These are phyloP conservation scores for Hymenotorrendiella dingleyae DNA, from an alignment of 2,329 filamentous ascomycete genomes.

Conservation along the genomic window DNA sequence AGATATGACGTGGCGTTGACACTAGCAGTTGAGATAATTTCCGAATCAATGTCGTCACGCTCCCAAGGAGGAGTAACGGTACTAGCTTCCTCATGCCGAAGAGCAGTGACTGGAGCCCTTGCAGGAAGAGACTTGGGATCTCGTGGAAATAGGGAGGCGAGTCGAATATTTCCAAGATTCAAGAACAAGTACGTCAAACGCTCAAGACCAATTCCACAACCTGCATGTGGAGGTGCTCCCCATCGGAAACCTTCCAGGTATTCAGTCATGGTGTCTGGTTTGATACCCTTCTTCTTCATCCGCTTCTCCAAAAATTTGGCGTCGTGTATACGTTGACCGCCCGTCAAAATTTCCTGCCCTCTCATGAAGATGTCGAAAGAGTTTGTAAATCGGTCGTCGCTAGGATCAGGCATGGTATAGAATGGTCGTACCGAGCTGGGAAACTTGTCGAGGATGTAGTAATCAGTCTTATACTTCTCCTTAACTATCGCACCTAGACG, in stretches of 20 bases:
- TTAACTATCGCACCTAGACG: conserved; percentile 78
- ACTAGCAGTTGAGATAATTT: neutral
- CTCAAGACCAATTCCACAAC: conserved; percentile 85
- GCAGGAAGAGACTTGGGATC: conserved; percentile 82
- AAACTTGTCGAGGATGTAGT: conserved; percentile 93
- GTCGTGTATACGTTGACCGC: conserved; percentile 89
- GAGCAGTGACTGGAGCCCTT: conserved; percentile 51
- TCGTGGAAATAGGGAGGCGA: conserved; percentile 80
- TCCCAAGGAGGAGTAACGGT: conserved; percentile 66
- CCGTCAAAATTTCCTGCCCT: conserved; percentile 87
- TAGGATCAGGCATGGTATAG: conserved; percentile 80
- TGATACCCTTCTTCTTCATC: conserved; percentile 70
- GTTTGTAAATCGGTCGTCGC: conserved; percentile 70
- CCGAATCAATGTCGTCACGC: conserved; percentile 32
- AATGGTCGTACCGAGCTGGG: conserved; percentile 79
- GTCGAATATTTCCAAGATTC: conserved; percentile 80
- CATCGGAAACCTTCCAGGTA: conserved; percentile 86
- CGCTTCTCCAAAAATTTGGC: conserved; percentile 66
- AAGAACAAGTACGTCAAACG: conserved; percentile 82
- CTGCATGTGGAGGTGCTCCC: conserved; percentile 83
- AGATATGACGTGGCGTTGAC: conserved; percentile 35
- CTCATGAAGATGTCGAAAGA: conserved; percentile 94
- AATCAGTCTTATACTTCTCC: conserved; percentile 82
- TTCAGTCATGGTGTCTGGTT: conserved; percentile 79
- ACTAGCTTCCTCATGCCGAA: conserved; percentile 85